A percentile compares a stretch with the other conserved stretches of the same genome.
phyloP scores from a whole-genome alignment of 139 green algal genomes.

The Eudorina sp. region DNA sequence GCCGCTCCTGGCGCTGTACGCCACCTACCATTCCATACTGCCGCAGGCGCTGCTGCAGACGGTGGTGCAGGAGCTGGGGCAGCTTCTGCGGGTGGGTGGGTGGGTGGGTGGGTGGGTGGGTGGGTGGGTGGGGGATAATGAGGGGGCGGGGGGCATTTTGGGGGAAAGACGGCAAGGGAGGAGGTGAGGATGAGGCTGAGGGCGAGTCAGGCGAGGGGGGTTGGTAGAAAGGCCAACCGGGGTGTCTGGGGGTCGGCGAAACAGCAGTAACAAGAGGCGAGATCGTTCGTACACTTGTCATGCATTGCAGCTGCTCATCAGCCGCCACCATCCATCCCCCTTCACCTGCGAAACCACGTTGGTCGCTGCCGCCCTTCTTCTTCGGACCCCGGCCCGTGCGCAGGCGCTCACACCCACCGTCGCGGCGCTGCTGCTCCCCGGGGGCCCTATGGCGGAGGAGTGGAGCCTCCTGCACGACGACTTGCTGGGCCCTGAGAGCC shows the following conservation, averaged over 20 bases:
- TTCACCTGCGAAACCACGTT: no score
- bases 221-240: not conserved
- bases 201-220: no score
- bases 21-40: slow-evolving; percentile 30
- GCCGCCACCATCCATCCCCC: no score
- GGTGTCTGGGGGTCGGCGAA: no score
- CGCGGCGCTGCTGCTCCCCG: slow-evolving; percentile 7
- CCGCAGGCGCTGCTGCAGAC: slow-evolving; percentile 47
- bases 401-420: slow-evolving; percentile 17
- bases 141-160: not conserved
- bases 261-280: no score
- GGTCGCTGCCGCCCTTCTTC: not conserved
- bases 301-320: no score
- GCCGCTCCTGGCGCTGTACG: slow-evolving; percentile 47
- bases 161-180: not conserved
- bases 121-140: not conserved
- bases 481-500: not conserved
- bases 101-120: not conserved
- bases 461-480: slow-evolving; percentile 23
- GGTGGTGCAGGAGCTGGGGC: slow-evolving; percentile 47
- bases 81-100: slow-evolving; percentile 32
- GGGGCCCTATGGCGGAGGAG: not conserved
- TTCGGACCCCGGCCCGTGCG: not conserved
- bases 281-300: no score
- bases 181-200: no score